Base-by-base conservation (phyloP, 352 stramenopile genomes). In the Pseudoperonospora humuli region DNA sequence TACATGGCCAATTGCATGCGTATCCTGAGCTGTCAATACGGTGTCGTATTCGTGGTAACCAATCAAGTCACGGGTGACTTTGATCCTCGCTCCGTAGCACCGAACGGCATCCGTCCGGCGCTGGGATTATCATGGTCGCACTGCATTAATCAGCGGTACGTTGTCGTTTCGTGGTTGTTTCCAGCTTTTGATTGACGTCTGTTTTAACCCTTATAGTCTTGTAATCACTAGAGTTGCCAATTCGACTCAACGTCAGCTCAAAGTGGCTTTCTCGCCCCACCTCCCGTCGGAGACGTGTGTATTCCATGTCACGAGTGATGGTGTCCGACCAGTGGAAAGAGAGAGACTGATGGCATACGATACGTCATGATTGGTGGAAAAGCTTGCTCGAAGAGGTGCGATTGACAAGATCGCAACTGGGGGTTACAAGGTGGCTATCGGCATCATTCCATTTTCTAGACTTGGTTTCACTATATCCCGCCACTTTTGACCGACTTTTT, bases 41-140 rank as follows among this genome's bases (percentile, higher is more conserved):
- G 66, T 27, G 71, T 80, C 38, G 56, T 89, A 19, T 89, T 89
- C 37, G 59, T 92, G 14, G 34, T 85, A 24, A 83, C 76, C 7
- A 92, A 92, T 46, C 80, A 90, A 54, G 79, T 92, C 29, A 92
- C 75, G 9, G 69, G 72, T 15, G 83, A 84, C 43, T 71, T 91
- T 33, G 55, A 57, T 7, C 41, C 60, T 14, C 54, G 59, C 10
- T 54, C 50, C 0, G 42, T 35, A 1, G 58, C 39, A 23, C 46
- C 11, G n/a, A 64, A 53, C 27, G 59, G 61, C 19, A 33, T 64
- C 42, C 75, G 81, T 23, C 80, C 80, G 1, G 76, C 80, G 18
- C 54, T 92, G 2, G 80, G 80, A 1, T 45, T 89, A 3, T 87
- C 80, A 3, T 92, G 80, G 80, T 85, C 80, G 21, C 75, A 84